Base-by-base conservation (phyloP, 1,139 yeast species). In the Geotrichum fermentans region DNA sequence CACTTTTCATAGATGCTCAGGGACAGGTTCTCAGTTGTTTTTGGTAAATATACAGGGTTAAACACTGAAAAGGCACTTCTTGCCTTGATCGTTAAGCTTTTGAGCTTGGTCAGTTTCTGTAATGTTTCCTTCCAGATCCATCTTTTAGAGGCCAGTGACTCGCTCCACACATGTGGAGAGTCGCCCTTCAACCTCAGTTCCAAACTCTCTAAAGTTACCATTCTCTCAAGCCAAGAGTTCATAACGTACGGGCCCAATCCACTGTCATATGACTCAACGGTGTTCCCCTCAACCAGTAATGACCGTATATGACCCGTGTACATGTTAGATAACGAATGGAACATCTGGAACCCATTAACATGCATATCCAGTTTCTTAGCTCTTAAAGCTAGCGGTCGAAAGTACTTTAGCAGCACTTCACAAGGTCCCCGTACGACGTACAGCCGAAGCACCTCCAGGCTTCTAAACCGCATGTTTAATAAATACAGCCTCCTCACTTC, bases 111-210 rank as follows among this genome's bases (percentile, higher is more conserved):
- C 20, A 38, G 22, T 7, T 11, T 28, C 7, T 38, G 20, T n/a
- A 38, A 38, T 8, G 33, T n/a, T n/a, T 32, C 24, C 22, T 24
- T n/a, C 33, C 33, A 24, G 8, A 38, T 32, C 41, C 41, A 38
- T 6, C 20, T 38, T 5, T 16, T 10, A 17, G 13, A 5, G 4
- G 28, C 28, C 28, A 24, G 28, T 6, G 6, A 10, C n/a, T n/a
- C n/a, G n/a, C n/a, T n/a, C 6, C 21, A 37, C 18, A 37, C 29
- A 2, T 28, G 40, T 16, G 22, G 14, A 2, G 40, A 10, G 30
- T 10, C 8, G 8, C 40, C 40, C 17, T 10, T 11, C 13, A 37
- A 37, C 29, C 18, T 37, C 10, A 38, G 3, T 10, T 26, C 41
- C 4, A 38, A n/a, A 5, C 26, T 11, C 30, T 38, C 32, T 16